A percentile compares a stretch with the other conserved stretches of the same genome.
Conservation (phyloP, 345 rosid species). For the Pugionium cornutum region DNA sequence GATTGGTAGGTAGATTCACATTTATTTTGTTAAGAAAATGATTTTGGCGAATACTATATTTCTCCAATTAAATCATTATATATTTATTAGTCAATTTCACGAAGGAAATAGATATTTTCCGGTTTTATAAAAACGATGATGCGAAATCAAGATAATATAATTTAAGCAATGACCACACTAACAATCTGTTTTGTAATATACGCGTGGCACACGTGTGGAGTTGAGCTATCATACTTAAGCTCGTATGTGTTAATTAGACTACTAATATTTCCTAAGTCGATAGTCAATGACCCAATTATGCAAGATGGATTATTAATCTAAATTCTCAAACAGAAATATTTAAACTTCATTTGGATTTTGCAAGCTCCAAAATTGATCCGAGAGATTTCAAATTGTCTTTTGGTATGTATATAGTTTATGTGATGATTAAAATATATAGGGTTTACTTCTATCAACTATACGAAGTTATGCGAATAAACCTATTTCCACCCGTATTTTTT, state of each 20-base stretch:
- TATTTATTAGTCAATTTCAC: not conserved
- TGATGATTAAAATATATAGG: too few species aligned
- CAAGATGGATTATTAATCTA: constrained; percentile 20
- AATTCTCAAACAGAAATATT: constrained; percentile 2
- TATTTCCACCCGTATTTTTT: too few species aligned
- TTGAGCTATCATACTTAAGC: constrained; percentile 25
- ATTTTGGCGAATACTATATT: not conserved
- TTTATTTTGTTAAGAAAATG: too few species aligned
- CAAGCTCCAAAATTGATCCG: constrained; percentile 12
- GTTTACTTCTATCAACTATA: too few species aligned
- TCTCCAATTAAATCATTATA: too few species aligned
- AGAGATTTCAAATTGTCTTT: not conserved
- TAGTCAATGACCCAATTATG: constrained; percentile 23
- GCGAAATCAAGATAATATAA: not conserved
- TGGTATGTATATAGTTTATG: too few species aligned
- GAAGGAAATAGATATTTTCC: not conserved
- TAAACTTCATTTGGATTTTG: constrained; percentile 15
- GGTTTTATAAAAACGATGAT: not conserved
- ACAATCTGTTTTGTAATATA: constrained; percentile 12
- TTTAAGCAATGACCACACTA: constrained; percentile 15
- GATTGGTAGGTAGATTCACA: too few species aligned
- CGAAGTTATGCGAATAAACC: too few species aligned
- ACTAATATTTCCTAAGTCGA: not conserved
- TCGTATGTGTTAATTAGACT: not conserved
- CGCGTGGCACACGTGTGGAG: constrained; percentile 29